phyloP scores from a whole-genome alignment of 2,329 filamentous ascomycete species.

The Ustilaginoidea virens region DNA sequence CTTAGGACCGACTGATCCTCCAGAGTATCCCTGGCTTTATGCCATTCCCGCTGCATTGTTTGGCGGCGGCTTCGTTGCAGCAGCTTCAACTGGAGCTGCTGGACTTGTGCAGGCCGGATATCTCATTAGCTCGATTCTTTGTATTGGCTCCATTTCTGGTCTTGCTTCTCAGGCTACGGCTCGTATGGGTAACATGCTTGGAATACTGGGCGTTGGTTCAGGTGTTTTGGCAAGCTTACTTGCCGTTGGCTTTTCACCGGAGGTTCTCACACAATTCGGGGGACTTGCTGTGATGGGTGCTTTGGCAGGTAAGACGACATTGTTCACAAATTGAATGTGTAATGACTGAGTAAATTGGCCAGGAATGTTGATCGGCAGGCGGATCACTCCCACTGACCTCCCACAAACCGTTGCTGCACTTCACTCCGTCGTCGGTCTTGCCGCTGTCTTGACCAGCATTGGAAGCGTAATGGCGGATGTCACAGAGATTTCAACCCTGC shows the following conservation, averaged over 20 bases:
- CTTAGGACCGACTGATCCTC: slow-evolving; percentile 61
- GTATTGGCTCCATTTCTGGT: slow-evolving; percentile 70
- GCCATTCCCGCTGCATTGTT: slow-evolving; percentile 63
- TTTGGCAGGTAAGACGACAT: slow-evolving; percentile 31
- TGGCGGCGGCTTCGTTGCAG: slow-evolving; percentile 65
- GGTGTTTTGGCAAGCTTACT: slow-evolving; percentile 72
- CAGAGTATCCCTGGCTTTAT: slow-evolving; percentile 81
- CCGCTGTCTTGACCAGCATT: slow-evolving; percentile 76
- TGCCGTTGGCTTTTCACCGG: slow-evolving; percentile 65
- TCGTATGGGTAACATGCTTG: slow-evolving; percentile 70
- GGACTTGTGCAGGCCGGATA: slow-evolving; percentile 81
- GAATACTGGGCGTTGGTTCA: slow-evolving; percentile 70
- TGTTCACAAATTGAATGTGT: slow-evolving; percentile 4
- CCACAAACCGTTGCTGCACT: slow-evolving; percentile 81
- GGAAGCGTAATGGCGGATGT: slow-evolving; percentile 70
- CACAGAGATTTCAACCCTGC: slow-evolving; percentile 55
- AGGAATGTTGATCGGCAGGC: slow-evolving; percentile 63
- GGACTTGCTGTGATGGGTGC: slow-evolving; percentile 57
- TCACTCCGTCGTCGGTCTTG: slow-evolving; percentile 79
- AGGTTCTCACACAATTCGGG: slow-evolving; percentile 69
- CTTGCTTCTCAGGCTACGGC: slow-evolving; percentile 73
- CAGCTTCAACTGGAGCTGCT: slow-evolving; percentile 66
- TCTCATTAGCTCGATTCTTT: slow-evolving; percentile 68
- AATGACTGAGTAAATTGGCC: slow-evolving; percentile 3
- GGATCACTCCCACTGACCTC: slow-evolving; percentile 76